Percentiles rank a stretch among this genome's conserved stretches.
These are phyloP conservation scores for Coemansia sp. DNA, from an alignment of 192 early-diverging fungal genomes.

Conservation along the genomic window DNA sequence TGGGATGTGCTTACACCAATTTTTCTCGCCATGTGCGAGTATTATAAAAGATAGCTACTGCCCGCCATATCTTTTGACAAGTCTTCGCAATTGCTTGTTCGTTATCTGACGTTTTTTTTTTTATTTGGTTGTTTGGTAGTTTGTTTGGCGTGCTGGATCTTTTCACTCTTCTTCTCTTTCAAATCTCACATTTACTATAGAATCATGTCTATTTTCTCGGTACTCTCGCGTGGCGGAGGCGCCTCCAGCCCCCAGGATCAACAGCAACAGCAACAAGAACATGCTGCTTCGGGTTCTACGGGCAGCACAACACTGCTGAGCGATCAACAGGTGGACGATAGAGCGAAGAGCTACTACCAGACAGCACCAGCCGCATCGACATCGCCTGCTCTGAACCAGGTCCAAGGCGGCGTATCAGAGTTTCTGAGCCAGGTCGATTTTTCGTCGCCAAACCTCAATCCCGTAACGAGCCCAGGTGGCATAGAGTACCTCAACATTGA, in stretches of 20 bases:
- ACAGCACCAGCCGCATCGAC: neutral
- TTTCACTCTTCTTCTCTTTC: neutral
- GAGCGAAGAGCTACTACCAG: constrained; percentile 30
- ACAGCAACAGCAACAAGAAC: constrained; percentile 37
- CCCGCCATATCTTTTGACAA: neutral
- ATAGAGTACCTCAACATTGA: constrained; percentile 56
- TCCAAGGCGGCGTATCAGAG: constrained; percentile 53
- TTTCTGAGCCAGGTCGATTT: constrained; percentile 53
- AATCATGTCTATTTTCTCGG: constrained; percentile 53
- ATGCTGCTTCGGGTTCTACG: constrained; percentile 1
- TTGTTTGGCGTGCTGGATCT: neutral
- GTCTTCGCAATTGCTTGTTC: neutral
- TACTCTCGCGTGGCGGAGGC: constrained; percentile 39
- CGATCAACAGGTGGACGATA: constrained; percentile 16
- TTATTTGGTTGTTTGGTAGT: neutral
- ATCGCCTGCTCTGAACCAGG: constrained; percentile 24
- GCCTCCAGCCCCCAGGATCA: constrained; percentile 17
- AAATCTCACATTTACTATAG: neutral
- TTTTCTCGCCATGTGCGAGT: neutral
- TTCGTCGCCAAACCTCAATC: constrained; percentile 37
- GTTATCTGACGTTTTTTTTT: neutral
- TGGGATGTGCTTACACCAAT: neutral
- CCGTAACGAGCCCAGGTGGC: constrained; percentile 33
- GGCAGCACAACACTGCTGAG: constrained; percentile 24
- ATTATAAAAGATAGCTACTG: neutral